Evolutionary conservation across 208 protist genomes (phyloP).

Genomic region (Leptomonas pyrrhocoris): DNA sequence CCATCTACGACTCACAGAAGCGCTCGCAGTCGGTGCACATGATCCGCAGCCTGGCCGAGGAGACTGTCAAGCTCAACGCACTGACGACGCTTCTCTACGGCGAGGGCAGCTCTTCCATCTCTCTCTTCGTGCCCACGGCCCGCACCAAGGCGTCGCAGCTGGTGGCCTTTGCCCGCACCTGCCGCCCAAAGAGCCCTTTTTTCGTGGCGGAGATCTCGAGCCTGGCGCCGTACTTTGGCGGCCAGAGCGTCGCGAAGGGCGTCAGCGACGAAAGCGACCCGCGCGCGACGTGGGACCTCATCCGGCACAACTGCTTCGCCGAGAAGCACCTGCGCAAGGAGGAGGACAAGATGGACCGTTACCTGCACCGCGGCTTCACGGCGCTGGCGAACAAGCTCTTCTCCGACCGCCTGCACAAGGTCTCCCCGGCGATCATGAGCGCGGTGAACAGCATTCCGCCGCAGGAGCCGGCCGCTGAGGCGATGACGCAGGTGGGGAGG

Average conservation of each 20-base stretch:
- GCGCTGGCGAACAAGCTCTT: slow-evolving; percentile 89
- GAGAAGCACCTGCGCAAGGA: slow-evolving; percentile 60
- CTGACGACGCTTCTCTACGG: slow-evolving; percentile 89
- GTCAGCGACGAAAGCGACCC: slow-evolving; percentile 68
- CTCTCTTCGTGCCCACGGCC: slow-evolving; percentile 85
- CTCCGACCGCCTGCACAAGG: slow-evolving; percentile 82
- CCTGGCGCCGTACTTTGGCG: slow-evolving; percentile 74
- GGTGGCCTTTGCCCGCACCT: slow-evolving; percentile 87
- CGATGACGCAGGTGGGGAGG: slow-evolving; percentile 38
- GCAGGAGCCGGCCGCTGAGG: slow-evolving; percentile 46
- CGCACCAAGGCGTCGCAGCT: slow-evolving; percentile 78
- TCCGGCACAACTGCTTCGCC: slow-evolving; percentile 77
- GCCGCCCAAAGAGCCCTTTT: slow-evolving; percentile 90
- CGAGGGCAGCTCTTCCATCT: slow-evolving; percentile 88
- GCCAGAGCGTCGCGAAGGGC: slow-evolving; percentile 62
- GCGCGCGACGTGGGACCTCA: slow-evolving; percentile 69
- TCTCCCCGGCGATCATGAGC: slow-evolving; percentile 74
- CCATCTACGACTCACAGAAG: slow-evolving; percentile 88
- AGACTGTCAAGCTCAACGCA: slow-evolving; percentile 80
- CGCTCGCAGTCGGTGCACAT: slow-evolving; percentile 82
- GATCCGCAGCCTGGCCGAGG: slow-evolving; percentile 88
- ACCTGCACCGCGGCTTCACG: slow-evolving; percentile 80
- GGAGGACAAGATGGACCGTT: slow-evolving; percentile 75
- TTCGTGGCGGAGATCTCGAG: slow-evolving; percentile 85
- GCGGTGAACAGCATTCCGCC: slow-evolving; percentile 78